Conservation (phyloP, 2,329 filamentous ascomycete species). For the Hymenoscyphus salicellus region DNA sequence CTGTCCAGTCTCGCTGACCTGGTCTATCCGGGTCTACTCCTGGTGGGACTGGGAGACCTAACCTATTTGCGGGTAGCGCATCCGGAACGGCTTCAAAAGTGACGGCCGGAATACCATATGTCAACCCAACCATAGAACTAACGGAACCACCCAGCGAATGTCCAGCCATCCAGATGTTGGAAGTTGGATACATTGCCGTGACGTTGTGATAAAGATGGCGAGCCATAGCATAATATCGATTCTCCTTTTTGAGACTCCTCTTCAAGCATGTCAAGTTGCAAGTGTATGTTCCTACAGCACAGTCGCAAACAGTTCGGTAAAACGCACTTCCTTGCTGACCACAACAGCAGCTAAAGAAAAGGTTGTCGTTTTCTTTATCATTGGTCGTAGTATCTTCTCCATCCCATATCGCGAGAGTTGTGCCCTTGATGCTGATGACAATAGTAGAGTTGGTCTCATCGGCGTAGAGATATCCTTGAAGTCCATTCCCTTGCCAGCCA, state of each 20-base stretch:
- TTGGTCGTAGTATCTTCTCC: constrained; percentile 96
- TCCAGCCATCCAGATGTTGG: constrained; percentile 84
- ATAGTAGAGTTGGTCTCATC: constrained; percentile 83
- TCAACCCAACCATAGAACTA: constrained; percentile 81
- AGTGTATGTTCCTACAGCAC: constrained; percentile 78
- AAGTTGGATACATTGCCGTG: constrained; percentile 78
- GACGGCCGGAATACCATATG: constrained; percentile 84
- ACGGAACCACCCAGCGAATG: constrained; percentile 92
- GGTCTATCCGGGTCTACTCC: constrained; percentile 68
- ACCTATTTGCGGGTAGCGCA: constrained; percentile 76
- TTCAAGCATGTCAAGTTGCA: constrained; percentile 91
- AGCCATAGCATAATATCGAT: constrained; percentile 86
- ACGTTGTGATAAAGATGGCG: constrained; percentile 90
- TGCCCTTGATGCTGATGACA: constrained; percentile 90
- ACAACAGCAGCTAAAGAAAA: constrained; percentile 98
- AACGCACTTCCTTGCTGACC: constrained; percentile 86
- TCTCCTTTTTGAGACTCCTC: constrained; percentile 72
- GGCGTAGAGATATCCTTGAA: constrained; percentile 88
- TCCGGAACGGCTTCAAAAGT: constrained; percentile 94
- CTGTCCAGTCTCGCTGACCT: constrained; percentile 70
- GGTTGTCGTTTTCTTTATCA: constrained; percentile 95
- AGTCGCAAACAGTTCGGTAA: constrained; percentile 92
- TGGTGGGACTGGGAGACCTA: constrained; percentile 83
- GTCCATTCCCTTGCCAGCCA: constrained; percentile 85
- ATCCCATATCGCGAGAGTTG: constrained; percentile 85